These are phyloP conservation scores for Rhodofomes roseus DNA, from an alignment of 1,284 basidiomycete genomes.

Conservation along the genomic window DNA sequence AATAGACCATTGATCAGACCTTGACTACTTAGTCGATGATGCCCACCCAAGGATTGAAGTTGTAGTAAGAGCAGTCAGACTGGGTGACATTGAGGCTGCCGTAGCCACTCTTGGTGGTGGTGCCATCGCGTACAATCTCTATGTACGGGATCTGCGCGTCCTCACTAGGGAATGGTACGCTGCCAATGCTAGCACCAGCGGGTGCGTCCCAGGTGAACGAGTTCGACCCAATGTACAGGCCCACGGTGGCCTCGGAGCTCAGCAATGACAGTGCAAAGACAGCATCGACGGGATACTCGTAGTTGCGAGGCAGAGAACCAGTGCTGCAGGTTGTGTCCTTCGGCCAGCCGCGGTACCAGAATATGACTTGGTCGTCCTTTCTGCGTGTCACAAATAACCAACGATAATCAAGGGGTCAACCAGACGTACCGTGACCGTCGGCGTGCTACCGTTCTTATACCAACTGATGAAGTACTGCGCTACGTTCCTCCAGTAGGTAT, in stretches of 20 bases:
- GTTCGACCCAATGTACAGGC: constrained; percentile 29
- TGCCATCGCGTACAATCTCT: constrained; percentile 22
- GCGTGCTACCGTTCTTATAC: constrained; percentile 28
- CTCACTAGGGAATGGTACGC: constrained; percentile 29
- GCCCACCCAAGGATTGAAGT: constrained; percentile 6
- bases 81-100: constrained; percentile 25
- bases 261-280: constrained; percentile 32
- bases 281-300: constrained; percentile 26
- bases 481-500: constrained; percentile 26
- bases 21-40: background rate
- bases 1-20: background rate
- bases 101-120: constrained; percentile 22
- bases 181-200: constrained; percentile 28
- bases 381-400: background rate
- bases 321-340: constrained; percentile 25
- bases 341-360: constrained; percentile 32
- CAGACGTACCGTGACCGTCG: constrained; percentile 22
- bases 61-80: constrained; percentile 8
- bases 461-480: constrained; percentile 32
- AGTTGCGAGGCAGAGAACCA: constrained; percentile 29
- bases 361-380: constrained; percentile 29
- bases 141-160: constrained; percentile 32
- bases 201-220: constrained; percentile 25
- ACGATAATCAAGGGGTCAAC: background rate
- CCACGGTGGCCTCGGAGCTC: constrained; percentile 25